Evolutionary conservation across 805 yeast genomes (phyloP).

Genomic region (Metschnikowia vanudenii): DNA sequence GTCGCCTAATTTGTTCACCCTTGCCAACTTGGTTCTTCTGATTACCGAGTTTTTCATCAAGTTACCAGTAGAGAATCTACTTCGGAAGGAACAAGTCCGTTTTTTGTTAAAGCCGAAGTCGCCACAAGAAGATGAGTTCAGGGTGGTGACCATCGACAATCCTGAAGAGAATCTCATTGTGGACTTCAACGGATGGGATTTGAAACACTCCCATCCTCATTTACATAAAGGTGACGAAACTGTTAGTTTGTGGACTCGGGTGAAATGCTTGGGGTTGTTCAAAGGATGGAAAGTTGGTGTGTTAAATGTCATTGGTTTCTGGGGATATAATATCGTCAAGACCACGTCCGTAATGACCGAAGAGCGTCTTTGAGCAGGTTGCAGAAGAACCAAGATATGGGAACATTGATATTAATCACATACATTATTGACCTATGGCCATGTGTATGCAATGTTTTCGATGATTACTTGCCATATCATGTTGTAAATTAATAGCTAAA

Average conservation of each 20-base stretch:
- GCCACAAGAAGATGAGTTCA: slow-evolving; percentile 32
- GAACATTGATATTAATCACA: too few relatives aligned
- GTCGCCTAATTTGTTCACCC: slow-evolving; percentile 58
- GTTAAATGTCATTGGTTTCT: slow-evolving; percentile 74
- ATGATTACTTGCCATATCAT: too few relatives aligned
- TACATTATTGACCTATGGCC: neutral
- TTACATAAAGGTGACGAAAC: slow-evolving; percentile 16
- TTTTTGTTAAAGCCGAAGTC: slow-evolving; percentile 49
- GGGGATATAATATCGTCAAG: slow-evolving; percentile 68
- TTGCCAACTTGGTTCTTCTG: slow-evolving; percentile 59
- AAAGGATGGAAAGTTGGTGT: slow-evolving; percentile 93
- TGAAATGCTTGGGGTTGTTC: slow-evolving; percentile 45
- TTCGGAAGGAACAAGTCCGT: slow-evolving; percentile 79
- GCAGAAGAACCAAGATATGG: neutral
- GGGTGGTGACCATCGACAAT: slow-evolving; percentile 43
- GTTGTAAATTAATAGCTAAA: too few relatives aligned
- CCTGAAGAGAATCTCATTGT: slow-evolving; percentile 55
- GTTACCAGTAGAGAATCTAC: slow-evolving; percentile 83
- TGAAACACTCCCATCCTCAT: slow-evolving; percentile 5
- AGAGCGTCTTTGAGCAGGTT: slow-evolving; percentile 17
- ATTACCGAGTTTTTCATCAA: slow-evolving; percentile 68
- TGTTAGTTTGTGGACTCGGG: slow-evolving; percentile 44
- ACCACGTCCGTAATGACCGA: slow-evolving; percentile 33
- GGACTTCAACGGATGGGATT: slow-evolving; percentile 30
- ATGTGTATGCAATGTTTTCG: too few relatives aligned